phyloP scores from a whole-genome alignment of 805 yeast genomes.

The Ogataea neopini region DNA sequence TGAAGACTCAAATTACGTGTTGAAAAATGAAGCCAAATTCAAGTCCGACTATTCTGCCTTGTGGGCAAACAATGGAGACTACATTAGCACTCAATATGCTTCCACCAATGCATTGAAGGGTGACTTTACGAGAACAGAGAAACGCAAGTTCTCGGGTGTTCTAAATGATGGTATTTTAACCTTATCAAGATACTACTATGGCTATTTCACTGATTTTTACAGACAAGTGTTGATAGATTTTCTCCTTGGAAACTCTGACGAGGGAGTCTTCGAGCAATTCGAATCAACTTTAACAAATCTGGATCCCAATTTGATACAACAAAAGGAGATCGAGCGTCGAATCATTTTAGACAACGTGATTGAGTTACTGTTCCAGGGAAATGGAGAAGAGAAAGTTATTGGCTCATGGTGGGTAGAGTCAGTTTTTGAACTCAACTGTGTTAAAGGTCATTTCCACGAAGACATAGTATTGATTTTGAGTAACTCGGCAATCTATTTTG shows the following conservation, averaged over 20 bases:
- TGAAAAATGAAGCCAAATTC: constrained; percentile 19
- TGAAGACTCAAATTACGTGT: constrained; percentile 13
- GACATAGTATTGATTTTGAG: constrained; percentile 32
- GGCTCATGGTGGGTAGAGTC: constrained; percentile 39
- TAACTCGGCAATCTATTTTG: constrained; percentile 25
- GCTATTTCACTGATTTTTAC: constrained; percentile 45
- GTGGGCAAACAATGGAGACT: constrained; percentile 76
- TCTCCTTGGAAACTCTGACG: constrained; percentile 37
- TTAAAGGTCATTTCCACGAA: constrained; percentile 15
- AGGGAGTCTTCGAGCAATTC: constrained; percentile 41
- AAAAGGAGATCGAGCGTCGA: constrained; percentile 17
- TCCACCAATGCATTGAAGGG: constrained; percentile 57
- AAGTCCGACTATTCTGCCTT: constrained; percentile 33
- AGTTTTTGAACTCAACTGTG: constrained; percentile 14
- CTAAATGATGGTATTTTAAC: constrained; percentile 44
- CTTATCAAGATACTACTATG: constrained; percentile 43
- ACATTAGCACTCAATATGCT: constrained; percentile 61
- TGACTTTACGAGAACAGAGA: constrained; percentile 45
- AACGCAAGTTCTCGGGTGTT: constrained; percentile 43
- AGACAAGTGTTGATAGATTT: constrained; percentile 46
- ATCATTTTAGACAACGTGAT: constrained; percentile 19
- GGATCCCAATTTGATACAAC: constrained; percentile 28
- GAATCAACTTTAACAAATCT: constrained; percentile 38
- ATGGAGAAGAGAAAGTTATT: constrained; percentile 24
- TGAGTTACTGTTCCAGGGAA: constrained; percentile 17